Percentiles rank a stretch among this genome's conserved stretches.
Evolutionary conservation across 2,329 filamentous ascomycete genomes (phyloP).

Genomic region (Claviceps paspali): DNA sequence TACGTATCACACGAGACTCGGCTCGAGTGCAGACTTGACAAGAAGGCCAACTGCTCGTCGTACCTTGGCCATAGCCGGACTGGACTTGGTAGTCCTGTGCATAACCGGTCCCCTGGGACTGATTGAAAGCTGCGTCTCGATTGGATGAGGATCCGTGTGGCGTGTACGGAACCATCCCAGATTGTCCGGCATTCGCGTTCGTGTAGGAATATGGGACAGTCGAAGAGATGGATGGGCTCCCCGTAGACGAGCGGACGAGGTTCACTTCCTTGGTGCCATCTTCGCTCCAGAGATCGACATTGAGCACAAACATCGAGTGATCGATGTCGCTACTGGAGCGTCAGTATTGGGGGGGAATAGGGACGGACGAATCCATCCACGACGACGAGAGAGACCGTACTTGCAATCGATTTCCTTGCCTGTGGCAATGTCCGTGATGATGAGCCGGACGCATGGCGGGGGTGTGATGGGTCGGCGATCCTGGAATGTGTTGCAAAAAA

Average conservation of each 20-base stretch:
- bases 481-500: slow-evolving; percentile 25
- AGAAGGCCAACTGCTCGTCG: no score
- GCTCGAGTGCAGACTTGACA: background rate
- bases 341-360: background rate
- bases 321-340: slow-evolving; percentile 19
- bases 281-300: slow-evolving; percentile 54
- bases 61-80: slow-evolving; percentile 19
- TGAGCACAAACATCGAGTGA: slow-evolving; percentile 35
- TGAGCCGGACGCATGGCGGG: slow-evolving; percentile 75
- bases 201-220: slow-evolving; percentile 65
- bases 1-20: background rate
- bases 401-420: slow-evolving; percentile 73
- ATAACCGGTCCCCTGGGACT: slow-evolving; percentile 16
- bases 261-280: slow-evolving; percentile 50
- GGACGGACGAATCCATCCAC: background rate
- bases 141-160: slow-evolving; percentile 22
- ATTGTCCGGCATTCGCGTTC: slow-evolving; percentile 24
- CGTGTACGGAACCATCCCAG: slow-evolving; percentile 14
- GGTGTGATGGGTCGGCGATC: slow-evolving; percentile 93
- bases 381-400: slow-evolving; percentile 33
- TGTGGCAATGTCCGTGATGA: slow-evolving; percentile 59
- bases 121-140: slow-evolving; percentile 20
- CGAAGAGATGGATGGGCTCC: slow-evolving; percentile 63
- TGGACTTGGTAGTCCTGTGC: slow-evolving; percentile 18
- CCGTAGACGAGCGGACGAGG: slow-evolving; percentile 47